A percentile compares a stretch with the other conserved stretches of the same genome.
Evolutionary conservation across 805 yeast species (phyloP).

Genomic region (Pichia paraexigua): DNA sequence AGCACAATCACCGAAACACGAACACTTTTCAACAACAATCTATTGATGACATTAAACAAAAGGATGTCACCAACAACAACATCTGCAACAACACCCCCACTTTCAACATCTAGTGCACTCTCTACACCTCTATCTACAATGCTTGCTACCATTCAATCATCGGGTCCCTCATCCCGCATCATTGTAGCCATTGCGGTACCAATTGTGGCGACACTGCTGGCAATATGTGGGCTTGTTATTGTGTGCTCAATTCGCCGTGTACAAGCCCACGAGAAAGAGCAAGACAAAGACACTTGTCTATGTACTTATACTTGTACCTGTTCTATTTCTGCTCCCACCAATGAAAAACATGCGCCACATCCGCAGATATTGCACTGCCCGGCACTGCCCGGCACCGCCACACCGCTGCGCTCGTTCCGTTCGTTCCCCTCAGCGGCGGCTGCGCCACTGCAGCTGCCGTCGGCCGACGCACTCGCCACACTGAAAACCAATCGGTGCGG

Average conservation of each 20-base stretch:
- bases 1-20: neutral
- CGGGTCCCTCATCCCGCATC: neutral
- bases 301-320: neutral
- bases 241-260: neutral
- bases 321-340: neutral
- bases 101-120: neutral
- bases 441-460: neutral
- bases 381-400: neutral
- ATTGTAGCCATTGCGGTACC: conserved; percentile 14
- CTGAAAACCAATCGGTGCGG: neutral
- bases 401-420: neutral
- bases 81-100: neutral
- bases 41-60: neutral
- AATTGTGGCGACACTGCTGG: neutral
- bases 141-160: neutral
- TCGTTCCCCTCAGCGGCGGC: neutral
- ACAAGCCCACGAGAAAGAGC: neutral
- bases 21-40: neutral
- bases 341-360: neutral
- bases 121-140: neutral
- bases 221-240: neutral
- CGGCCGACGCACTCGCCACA: neutral
- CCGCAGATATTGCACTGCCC: too few species aligned
- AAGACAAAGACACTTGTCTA: neutral
- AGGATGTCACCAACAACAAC: neutral